These are phyloP conservation scores for Telfairia occidentalis DNA, from an alignment of 331 rosid genomes.

Conservation along the genomic window DNA sequence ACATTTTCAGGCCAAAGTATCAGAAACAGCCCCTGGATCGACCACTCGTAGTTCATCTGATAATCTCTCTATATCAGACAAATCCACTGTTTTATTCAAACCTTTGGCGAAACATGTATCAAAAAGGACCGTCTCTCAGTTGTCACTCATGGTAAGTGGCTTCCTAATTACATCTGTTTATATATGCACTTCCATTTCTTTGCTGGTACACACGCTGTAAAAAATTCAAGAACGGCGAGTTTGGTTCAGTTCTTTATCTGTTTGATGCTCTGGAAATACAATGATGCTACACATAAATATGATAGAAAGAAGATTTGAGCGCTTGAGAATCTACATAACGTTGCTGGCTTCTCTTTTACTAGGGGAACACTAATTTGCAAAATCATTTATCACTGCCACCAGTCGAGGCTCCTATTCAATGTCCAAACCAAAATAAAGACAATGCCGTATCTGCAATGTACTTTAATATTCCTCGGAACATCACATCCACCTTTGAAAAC, in stretches of 20 bases:
- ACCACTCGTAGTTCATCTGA: conserved; percentile 24
- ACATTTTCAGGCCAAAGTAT: conserved; percentile 39
- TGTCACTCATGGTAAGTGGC: conserved; percentile 73
- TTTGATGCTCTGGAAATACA: not conserved
- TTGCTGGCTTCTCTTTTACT: conserved; percentile 13
- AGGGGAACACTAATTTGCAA: conserved; percentile 57
- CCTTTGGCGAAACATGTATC: conserved; percentile 83
- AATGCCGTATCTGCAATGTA: conserved; percentile 19
- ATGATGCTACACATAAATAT: not conserved
- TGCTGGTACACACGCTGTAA: not conserved
- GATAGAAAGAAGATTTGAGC: not conserved
- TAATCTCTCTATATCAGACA: conserved; percentile 32
- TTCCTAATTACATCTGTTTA: not conserved
- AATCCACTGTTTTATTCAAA: conserved; percentile 50
- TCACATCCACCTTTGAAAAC: conserved; percentile 25
- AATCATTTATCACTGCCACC: conserved; percentile 33
- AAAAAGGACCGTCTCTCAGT: conserved; percentile 59
- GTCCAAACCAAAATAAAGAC: conserved; percentile 28
- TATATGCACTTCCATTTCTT: not conserved
- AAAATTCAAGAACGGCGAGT: not conserved
- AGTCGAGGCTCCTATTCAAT: conserved; percentile 29
- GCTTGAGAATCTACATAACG: not conserved
- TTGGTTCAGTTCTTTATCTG: not conserved
- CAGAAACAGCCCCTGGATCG: conserved; percentile 22
- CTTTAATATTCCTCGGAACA: conserved; percentile 29